These are phyloP conservation scores for Inonotus hispidus DNA, from an alignment of 1,284 basidiomycete species.

Conservation along the genomic window DNA sequence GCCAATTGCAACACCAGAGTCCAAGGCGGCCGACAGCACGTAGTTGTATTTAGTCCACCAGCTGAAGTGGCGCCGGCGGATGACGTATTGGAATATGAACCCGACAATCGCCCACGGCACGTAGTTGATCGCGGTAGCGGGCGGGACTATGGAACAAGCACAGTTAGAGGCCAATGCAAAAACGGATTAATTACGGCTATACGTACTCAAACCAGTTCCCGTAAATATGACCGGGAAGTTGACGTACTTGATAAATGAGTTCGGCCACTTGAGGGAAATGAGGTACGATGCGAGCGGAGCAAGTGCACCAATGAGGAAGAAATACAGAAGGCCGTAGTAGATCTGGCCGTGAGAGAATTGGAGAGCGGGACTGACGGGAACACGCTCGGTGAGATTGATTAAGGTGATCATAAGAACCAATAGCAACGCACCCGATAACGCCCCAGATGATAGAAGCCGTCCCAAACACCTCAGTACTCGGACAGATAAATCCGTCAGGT, in stretches of 20 bases:
- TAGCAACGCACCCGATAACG: conserved; percentile 22
- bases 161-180: neutral
- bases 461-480: conserved; percentile 28
- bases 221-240: conserved; percentile 49
- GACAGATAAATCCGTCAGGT: conserved; percentile 28
- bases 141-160: conserved; percentile 23
- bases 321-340: conserved; percentile 33
- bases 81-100: conserved; percentile 51
- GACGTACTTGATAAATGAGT: conserved; percentile 25
- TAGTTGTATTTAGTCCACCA: conserved; percentile 58
- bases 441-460: conserved; percentile 33
- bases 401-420: no score
- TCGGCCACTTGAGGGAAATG: conserved; percentile 25
- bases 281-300: conserved; percentile 37
- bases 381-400: no score
- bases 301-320: conserved; percentile 45
- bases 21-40: conserved; percentile 22
- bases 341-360: conserved; percentile 28
- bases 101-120: conserved; percentile 47
- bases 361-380: conserved; percentile 23
- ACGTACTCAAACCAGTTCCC: conserved; percentile 37
- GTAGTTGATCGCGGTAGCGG: conserved; percentile 32
- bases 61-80: conserved; percentile 42
- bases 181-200: conserved; percentile 23
- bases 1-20: conserved; percentile 53